Conservation (phyloP, 2,329 filamentous ascomycete genomes). For the Fusarium euwallaceae region DNA sequence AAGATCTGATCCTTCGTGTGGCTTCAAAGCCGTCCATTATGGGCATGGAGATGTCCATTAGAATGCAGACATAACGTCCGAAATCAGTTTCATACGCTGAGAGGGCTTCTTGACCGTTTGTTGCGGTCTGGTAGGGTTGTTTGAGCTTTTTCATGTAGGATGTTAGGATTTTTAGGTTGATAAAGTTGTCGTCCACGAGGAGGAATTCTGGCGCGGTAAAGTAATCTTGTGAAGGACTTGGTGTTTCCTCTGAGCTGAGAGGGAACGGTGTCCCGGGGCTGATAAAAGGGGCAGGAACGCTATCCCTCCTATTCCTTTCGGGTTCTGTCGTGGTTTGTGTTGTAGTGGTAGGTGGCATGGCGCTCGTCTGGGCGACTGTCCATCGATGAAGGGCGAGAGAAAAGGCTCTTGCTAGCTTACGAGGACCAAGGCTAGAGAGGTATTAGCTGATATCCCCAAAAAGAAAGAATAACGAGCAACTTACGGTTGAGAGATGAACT, state of each 20-base stretch:
- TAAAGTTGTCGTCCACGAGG: slow-evolving; percentile 58
- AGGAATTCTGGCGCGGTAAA: slow-evolving; percentile 43
- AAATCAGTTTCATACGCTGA: slow-evolving; percentile 45
- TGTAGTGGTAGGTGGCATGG: background rate
- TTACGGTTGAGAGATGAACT: slow-evolving; percentile 56
- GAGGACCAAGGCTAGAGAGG: slow-evolving; percentile 54
- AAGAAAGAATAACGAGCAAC: too few relatives aligned
- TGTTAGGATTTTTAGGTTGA: slow-evolving; percentile 54
- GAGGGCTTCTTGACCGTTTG: slow-evolving; percentile 53
- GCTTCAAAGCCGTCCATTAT: slow-evolving; percentile 67
- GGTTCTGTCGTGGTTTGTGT: background rate
- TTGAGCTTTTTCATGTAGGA: slow-evolving; percentile 54
- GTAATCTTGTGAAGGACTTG: slow-evolving; percentile 9
- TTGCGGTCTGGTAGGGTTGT: slow-evolving; percentile 47
- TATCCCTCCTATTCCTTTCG: background rate
- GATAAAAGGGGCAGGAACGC: background rate
- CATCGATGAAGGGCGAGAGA: slow-evolving; percentile 45
- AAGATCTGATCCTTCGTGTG: slow-evolving; percentile 62
- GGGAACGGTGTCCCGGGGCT: slow-evolving; percentile 21
- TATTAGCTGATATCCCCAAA: too few relatives aligned
- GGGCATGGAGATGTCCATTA: slow-evolving; percentile 70
- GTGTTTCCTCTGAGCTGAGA: slow-evolving; percentile 19
- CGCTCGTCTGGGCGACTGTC: slow-evolving; percentile 33
- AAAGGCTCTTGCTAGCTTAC: slow-evolving; percentile 54
- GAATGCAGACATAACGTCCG: slow-evolving; percentile 46